Conservation (phyloP, 108 stramenopile species). For the Fragilariopsis cylindrus region DNA sequence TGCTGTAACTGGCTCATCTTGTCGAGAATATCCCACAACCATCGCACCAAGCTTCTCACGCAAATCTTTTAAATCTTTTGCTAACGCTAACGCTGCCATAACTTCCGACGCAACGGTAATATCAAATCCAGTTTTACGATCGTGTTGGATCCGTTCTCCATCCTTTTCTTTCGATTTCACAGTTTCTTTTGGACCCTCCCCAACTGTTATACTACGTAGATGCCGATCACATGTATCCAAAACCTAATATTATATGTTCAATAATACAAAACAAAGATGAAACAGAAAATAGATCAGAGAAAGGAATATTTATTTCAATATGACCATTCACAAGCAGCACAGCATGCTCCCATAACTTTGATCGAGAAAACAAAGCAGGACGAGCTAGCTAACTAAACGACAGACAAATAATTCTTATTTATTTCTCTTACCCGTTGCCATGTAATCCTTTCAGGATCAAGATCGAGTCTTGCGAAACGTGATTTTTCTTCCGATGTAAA, state of each 20-base stretch:
- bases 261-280: too few relatives aligned
- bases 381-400: too few relatives aligned
- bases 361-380: too few relatives aligned
- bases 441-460: slow-evolving; percentile 93
- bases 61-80: slow-evolving; percentile 88
- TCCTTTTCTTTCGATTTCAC: slow-evolving; percentile 64
- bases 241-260: too few relatives aligned
- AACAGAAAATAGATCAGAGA: too few relatives aligned
- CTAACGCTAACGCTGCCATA: slow-evolving; percentile 97
- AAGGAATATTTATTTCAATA: too few relatives aligned
- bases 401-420: too few relatives aligned
- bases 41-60: slow-evolving; percentile 91
- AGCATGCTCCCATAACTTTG: too few relatives aligned
- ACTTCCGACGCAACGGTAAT: slow-evolving; percentile 98
- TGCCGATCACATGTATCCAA: slow-evolving; percentile 98
- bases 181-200: slow-evolving; percentile 85
- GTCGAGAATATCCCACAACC: slow-evolving; percentile 89
- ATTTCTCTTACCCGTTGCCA: slow-evolving; percentile 86
- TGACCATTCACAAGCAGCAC: too few relatives aligned
- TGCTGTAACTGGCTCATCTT: slow-evolving; percentile 81
- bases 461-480: slow-evolving; percentile 91
- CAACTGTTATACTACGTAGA: slow-evolving; percentile 82
- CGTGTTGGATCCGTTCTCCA: slow-evolving; percentile 61
- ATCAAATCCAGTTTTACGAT: slow-evolving; percentile 93
- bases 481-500: slow-evolving; percentile 83